These are phyloP conservation scores for Aureobasidium pullulans DNA, from an alignment of 2,329 filamentous ascomycete species.

Conservation along the genomic window DNA sequence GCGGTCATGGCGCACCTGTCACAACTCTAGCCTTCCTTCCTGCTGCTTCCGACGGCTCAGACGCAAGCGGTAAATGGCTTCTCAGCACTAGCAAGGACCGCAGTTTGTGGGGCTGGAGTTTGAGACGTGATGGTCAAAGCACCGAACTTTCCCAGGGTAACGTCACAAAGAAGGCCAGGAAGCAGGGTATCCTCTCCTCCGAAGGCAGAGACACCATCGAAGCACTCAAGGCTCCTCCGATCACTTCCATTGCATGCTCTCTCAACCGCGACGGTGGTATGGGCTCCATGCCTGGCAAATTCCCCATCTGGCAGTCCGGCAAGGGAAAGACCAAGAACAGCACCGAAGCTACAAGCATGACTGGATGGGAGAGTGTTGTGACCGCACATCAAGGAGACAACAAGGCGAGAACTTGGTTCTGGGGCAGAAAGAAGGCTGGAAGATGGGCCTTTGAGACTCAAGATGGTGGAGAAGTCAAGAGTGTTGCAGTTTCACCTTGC, in stretches of 20 bases:
- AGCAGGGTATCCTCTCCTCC: slow-evolving; percentile 59
- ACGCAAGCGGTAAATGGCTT: slow-evolving; percentile 86
- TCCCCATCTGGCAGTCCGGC: slow-evolving; percentile 75
- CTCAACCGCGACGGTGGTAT: slow-evolving; percentile 93
- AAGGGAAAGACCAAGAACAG: slow-evolving; percentile 53
- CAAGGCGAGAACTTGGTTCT: slow-evolving; percentile 92
- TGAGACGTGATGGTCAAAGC: slow-evolving; percentile 89
- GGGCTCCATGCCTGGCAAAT: slow-evolving; percentile 70
- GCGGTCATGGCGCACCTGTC: slow-evolving; percentile 81
- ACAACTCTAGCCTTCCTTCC: slow-evolving; percentile 79
- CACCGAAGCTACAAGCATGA: slow-evolving; percentile 66
- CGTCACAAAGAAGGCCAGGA: slow-evolving; percentile 82
- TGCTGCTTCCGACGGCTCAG: slow-evolving; percentile 79
- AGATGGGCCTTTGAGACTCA: slow-evolving; percentile 86
- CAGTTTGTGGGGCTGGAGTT: slow-evolving; percentile 92
- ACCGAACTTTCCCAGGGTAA: slow-evolving; percentile 87
- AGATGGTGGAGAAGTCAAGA: slow-evolving; percentile 72
- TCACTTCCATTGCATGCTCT: slow-evolving; percentile 84
- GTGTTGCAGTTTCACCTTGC: slow-evolving; percentile 81
- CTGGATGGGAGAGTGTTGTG: slow-evolving; percentile 94
- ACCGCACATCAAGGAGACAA: slow-evolving; percentile 84
- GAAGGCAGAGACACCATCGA: slow-evolving; percentile 38
- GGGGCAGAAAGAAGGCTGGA: slow-evolving; percentile 87
- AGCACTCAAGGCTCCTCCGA: slow-evolving; percentile 77
- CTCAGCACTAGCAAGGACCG: slow-evolving; percentile 83